A percentile compares a stretch with the other conserved stretches of the same genome.
These are phyloP conservation scores for Irpex rosettiformis DNA, from an alignment of 1,284 basidiomycete genomes.

Conservation along the genomic window DNA sequence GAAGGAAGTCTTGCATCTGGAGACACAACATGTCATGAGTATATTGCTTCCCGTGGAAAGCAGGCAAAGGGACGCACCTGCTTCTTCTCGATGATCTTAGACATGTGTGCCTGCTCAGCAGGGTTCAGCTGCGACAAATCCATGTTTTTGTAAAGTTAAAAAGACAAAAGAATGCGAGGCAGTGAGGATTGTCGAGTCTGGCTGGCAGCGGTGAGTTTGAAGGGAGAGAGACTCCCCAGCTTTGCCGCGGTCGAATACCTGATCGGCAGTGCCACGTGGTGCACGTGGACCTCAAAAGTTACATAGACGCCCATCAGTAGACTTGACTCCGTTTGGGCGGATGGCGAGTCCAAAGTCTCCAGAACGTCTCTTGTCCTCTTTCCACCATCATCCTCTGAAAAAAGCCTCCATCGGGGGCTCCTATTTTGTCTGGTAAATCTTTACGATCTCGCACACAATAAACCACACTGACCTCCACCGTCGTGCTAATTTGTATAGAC, in stretches of 20 bases:
- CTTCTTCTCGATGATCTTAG: conserved; percentile 88
- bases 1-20: conserved; percentile 98
- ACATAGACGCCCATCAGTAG: background rate
- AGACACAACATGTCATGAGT: conserved; percentile 11
- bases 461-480: background rate
- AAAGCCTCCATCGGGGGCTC: conserved; percentile 1
- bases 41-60: conserved; percentile 2
- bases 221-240: background rate
- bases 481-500: background rate
- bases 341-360: background rate
- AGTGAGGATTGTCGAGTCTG: background rate
- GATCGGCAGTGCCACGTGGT: conserved; percentile 8
- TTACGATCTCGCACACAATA: background rate
- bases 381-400: conserved; percentile 1
- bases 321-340: conserved; percentile 1
- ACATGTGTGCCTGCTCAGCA: conserved; percentile 89
- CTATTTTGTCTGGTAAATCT: background rate
- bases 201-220: conserved; percentile 3
- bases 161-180: background rate
- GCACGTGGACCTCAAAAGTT: background rate
- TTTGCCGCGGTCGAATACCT: background rate
- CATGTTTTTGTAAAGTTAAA: conserved; percentile 40
- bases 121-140: conserved; percentile 84
- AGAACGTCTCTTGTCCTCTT: background rate
- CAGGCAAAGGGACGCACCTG: conserved; percentile 55